A percentile compares a stretch with the other conserved stretches of the same genome.
These are phyloP conservation scores for Atkinsonella hypoxylon DNA, from an alignment of 2,329 filamentous ascomycete species.

Conservation along the genomic window DNA sequence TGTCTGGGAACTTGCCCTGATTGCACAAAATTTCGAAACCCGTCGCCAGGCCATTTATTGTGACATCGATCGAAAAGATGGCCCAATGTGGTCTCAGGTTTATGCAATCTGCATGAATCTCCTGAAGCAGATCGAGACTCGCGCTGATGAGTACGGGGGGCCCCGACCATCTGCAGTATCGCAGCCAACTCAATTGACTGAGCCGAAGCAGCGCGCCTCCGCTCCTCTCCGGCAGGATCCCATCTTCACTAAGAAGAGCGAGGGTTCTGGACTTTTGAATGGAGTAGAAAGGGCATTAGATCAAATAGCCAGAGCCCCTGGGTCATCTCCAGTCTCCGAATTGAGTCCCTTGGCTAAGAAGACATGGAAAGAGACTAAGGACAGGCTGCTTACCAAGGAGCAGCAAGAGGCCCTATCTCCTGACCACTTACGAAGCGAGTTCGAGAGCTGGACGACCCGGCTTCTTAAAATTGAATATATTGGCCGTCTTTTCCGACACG, in stretches of 20 bases:
- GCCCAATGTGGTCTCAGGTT: conserved; percentile 72
- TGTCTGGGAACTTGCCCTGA: conserved; percentile 80
- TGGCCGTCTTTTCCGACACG: conserved; percentile 58
- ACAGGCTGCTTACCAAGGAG: conserved; percentile 37
- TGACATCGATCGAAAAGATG: conserved; percentile 74
- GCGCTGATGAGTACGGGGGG: conserved; percentile 52
- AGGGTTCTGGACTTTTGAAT: conserved; percentile 25
- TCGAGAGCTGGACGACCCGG: conserved; percentile 34
- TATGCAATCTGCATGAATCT: conserved; percentile 56
- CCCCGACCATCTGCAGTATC: conserved; percentile 23
- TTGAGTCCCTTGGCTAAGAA: conserved; percentile 40
- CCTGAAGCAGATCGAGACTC: conserved; percentile 52
- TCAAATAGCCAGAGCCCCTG: conserved; percentile 33
- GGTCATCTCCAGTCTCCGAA: conserved; percentile 34
- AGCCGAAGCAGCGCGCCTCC: conserved; percentile 23
- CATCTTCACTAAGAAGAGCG: conserved; percentile 29
- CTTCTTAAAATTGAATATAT: conserved; percentile 38
- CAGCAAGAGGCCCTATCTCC: conserved; percentile 42
- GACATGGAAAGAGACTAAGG: conserved; percentile 33
- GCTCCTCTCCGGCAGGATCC: conserved; percentile 32
- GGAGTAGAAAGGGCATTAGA: conserved; percentile 35
- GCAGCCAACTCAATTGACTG: conserved; percentile 15
- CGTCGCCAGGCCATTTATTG: conserved; percentile 72
- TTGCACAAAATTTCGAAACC: conserved; percentile 61
- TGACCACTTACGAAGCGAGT: conserved; percentile 34